phyloP scores from a whole-genome alignment of 495 filamentous ascomycete genomes.

The Penicillium macrosclerotiorum region DNA sequence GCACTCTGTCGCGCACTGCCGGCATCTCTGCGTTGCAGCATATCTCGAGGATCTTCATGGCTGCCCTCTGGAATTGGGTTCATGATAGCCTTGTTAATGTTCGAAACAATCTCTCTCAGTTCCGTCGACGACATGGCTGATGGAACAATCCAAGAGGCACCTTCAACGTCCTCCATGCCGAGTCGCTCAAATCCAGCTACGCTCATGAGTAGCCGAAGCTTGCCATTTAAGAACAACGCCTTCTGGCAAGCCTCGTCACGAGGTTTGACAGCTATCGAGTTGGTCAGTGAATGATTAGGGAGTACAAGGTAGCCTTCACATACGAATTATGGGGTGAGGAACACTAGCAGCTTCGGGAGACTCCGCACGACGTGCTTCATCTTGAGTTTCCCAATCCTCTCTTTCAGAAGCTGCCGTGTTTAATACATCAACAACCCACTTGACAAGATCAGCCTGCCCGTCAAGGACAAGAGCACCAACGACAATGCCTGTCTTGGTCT shows the following conservation, averaged over 20 bases:
- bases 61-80: conserved; percentile 70
- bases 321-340: conserved; percentile 43
- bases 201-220: conserved; percentile 82
- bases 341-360: conserved; percentile 35
- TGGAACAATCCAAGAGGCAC: conserved; percentile 79
- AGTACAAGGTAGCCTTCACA: no score
- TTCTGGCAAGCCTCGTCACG: conserved; percentile 65
- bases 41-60: conserved; percentile 64
- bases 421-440: conserved; percentile 76
- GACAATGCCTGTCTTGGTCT: conserved; percentile 73
- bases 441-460: conserved; percentile 67
- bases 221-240: conserved; percentile 85
- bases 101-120: conserved; percentile 58
- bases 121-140: conserved; percentile 58
- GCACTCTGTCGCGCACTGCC: conserved; percentile 39
- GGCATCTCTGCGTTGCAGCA: conserved; percentile 68
- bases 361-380: conserved; percentile 53
- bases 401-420: conserved; percentile 67
- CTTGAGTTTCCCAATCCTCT: conserved; percentile 72
- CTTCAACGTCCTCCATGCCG: conserved; percentile 65
- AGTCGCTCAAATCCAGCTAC: conserved; percentile 70
- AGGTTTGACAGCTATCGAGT: conserved; percentile 55
- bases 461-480: conserved; percentile 77
- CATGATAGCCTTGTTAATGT: conserved; percentile 70
- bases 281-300: background rate